These are phyloP conservation scores for Mycothermus thermophilus DNA, from an alignment of 495 filamentous ascomycete species.

Conservation along the genomic window DNA sequence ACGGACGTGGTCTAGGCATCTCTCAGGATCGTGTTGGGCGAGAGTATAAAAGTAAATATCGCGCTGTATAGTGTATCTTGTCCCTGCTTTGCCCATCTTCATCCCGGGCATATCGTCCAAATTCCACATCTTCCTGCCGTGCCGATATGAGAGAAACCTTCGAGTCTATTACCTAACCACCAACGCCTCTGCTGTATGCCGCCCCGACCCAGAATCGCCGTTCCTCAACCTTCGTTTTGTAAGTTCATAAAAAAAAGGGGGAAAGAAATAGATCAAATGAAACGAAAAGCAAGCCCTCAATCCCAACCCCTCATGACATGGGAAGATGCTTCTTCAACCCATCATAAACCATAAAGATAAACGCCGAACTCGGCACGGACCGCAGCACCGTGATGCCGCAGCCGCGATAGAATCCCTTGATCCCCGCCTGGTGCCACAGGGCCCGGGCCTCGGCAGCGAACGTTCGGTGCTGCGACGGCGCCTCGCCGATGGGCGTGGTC, in stretches of 20 bases:
- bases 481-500: constrained; percentile 53
- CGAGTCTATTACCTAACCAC: no score
- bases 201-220: neutral
- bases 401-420: constrained; percentile 78
- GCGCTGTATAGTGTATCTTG: no score
- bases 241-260: neutral
- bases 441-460: constrained; percentile 56
- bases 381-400: constrained; percentile 86
- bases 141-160: no score
- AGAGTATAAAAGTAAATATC: no score
- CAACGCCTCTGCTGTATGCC: no score
- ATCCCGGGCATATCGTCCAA: no score
- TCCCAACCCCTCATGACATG: constrained; percentile 17
- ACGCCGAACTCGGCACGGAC: constrained; percentile 84
- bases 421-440: constrained; percentile 67
- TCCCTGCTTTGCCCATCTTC: no score
- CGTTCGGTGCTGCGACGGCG: constrained; percentile 30
- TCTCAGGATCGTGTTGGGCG: no score
- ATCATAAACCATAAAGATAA: constrained; percentile 93
- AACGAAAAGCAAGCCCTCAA: neutral
- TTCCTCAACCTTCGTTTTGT: neutral
- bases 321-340: constrained; percentile 55
- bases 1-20: no score
- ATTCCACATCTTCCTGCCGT: no score
- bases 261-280: neutral